These are phyloP conservation scores for Leersia perrieri DNA, from an alignment of 176 grass and related monocot species.

Conservation along the genomic window DNA sequence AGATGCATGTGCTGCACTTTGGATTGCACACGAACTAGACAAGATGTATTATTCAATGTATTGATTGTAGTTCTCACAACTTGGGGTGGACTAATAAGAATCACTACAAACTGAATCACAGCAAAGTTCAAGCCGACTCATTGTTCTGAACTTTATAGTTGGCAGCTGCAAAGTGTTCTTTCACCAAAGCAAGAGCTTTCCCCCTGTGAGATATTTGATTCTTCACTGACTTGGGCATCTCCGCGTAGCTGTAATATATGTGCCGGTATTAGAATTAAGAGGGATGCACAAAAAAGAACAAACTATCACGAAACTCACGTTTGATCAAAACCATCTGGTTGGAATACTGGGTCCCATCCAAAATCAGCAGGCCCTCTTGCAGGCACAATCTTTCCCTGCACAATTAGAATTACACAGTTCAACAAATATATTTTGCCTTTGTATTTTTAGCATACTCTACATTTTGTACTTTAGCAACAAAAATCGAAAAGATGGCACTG, in stretches of 20 bases:
- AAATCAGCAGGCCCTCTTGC: conserved; percentile 85
- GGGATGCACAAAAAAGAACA: not conserved
- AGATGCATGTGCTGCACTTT: not conserved
- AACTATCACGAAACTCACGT: conserved; percentile 48
- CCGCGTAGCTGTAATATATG: conserved; percentile 68
- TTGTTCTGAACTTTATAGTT: conserved; percentile 54
- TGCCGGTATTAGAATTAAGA: not conserved
- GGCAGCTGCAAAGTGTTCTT: conserved; percentile 74
- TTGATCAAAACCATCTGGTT: conserved; percentile 86
- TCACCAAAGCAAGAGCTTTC: conserved; percentile 77
- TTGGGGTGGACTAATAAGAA: not conserved
- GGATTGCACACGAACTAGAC: not conserved
- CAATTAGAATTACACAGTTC: conserved; percentile 9
- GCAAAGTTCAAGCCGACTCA: conserved; percentile 29
- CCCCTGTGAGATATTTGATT: conserved; percentile 91
- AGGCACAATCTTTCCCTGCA: conserved; percentile 81
- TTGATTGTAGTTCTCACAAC: not conserved
- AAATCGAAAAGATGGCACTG: not conserved
- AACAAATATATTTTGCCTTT: not conserved
- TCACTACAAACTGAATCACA: not conserved
- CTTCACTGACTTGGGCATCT: conserved; percentile 91
- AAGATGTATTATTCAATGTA: not conserved
- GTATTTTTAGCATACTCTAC: not conserved
- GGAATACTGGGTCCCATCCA: conserved; percentile 96
- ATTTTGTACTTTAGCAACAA: not conserved